Base-by-base conservation (phyloP, 2,329 filamentous ascomycete species). In the Colletotrichum melonis region DNA sequence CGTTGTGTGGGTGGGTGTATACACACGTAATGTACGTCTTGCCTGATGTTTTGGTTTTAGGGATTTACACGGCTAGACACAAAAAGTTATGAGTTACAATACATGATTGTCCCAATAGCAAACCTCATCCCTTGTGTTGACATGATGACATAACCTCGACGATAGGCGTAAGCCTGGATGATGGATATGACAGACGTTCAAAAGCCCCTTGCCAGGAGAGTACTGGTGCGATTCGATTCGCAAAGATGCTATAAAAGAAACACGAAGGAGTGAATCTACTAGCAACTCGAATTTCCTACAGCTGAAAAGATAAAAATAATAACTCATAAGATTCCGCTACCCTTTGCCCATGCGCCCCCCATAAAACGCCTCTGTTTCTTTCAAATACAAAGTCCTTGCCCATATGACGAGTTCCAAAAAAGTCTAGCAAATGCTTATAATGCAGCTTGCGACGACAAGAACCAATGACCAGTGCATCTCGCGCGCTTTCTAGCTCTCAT, bases 281-380 rank as follows among this genome's bases (percentile, higher is more conserved):
- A n/a, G 35, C 16, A 32, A 32, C 58, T 64, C 52, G 59, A 46
- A 22, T 19, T 19, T 54, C 54, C 35, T 28, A 35, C 9, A 32
- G 58, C 49, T 22, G 35, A 42, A 52, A 64, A 24, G 7, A 28
- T 58, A 32, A n/a, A 26, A 26, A 8, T 42, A 62, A 62, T 14
- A 62, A 19, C 26, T 22, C 14, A 35, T n/a, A 54, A 26, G 14
- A 42, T 49, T 64, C 64, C 70, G 70, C 70, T 60, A 60, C 14
- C 66, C 54, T 59, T 46, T 32, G 57, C 52, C 59, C 16, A 64
- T 72, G 69, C 66, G 26, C 30, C 69, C 16, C n/a, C 62, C 62
- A 54, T 4, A 26, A 63, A 72, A 69, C 66, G 66, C 66, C 70
- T 5, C 5, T 54, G 46, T 54, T 30, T 58, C 42, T 73, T 59